Percentiles rank a stretch among this genome's conserved stretches.
phyloP scores from a whole-genome alignment of 257 asterid species.

The Ligustrum vulgare region DNA sequence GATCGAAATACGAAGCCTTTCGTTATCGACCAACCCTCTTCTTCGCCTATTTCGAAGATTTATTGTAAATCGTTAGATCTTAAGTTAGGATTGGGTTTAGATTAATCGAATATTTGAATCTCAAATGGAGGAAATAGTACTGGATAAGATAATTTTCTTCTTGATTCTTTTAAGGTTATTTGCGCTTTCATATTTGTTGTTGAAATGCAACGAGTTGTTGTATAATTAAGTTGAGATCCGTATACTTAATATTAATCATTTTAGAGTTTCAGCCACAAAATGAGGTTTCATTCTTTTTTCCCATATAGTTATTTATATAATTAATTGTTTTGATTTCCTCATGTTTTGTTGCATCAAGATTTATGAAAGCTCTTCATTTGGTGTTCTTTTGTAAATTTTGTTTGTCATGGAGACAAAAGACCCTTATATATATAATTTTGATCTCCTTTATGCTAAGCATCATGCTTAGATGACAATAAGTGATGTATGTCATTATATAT shows the following conservation, averaged over 20 bases:
- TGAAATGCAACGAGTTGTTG: not conserved
- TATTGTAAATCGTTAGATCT: slow-evolving; percentile 60
- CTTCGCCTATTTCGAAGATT: slow-evolving; percentile 39
- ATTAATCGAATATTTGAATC: slow-evolving; percentile 38
- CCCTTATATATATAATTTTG: no score
- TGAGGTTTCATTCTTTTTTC: not conserved
- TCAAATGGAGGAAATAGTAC: not conserved
- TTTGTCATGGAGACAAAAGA: not conserved
- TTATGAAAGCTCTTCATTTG: not conserved
- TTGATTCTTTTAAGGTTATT: not conserved
- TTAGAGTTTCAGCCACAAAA: not conserved
- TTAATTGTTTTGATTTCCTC: not conserved
- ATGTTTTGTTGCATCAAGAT: not conserved
- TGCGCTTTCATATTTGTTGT: not conserved
- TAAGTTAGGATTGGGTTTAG: slow-evolving; percentile 68
- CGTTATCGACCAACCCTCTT: slow-evolving; percentile 16
- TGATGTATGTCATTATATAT: no score
- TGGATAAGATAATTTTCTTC: slow-evolving; percentile 3
- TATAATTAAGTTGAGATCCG: not conserved
- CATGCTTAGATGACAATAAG: no score
- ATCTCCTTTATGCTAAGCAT: no score
- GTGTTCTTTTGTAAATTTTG: not conserved
- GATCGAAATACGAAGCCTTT: slow-evolving; percentile 26
- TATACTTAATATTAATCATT: no score
- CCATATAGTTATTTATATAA: not conserved